Evolutionary conservation across 2,329 filamentous ascomycete species (phyloP), one percentile per base, ranked within the genome.

Genomic region (Fusarium stilboides): DNA sequence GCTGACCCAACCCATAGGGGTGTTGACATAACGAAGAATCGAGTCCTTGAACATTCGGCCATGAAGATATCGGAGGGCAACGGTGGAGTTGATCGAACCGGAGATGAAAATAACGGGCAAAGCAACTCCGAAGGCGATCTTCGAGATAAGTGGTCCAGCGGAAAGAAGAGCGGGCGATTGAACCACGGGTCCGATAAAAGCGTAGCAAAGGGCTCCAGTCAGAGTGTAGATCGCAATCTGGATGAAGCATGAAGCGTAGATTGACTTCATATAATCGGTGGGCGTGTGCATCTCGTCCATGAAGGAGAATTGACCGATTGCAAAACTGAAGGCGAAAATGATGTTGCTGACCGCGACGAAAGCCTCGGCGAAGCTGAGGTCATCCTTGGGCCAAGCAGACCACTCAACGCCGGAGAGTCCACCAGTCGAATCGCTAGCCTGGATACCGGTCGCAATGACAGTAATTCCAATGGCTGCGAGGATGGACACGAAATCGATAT

Each of bases 101-200:
- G 68, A 70, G 22, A 70, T 70, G 20, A 80, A 28, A 80, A 85
- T 66, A 71, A 82, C 74, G 6, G 91, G 91, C 3, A 91, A 80
- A 0, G 90, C 91, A 63, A 93, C 79, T 33, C 90, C 91, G 72
- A 91, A 93, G 2, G 90, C 89, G 17, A 93, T 80, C 74, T 92
- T 91, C 36, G 87, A 86, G n/a, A 92, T 78, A 1, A 85, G 69
- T 5, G 80, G 80, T 4, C 87, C 85, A 8, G 91, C 88, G 1
- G 89, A 91, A 4, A 91, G 86, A 8, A 94, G 83, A 0, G 92
- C 91, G 0, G 92, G 92, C 0, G 88, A 89, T 52, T 84, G 78
- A 19, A 94, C 91, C 0, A 83, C 79, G 5, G 82, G 80, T 19
- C 92, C 92, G 10, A 89, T 89, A 69, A 89, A 94, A 55, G 86